Conservation (phyloP, 805 yeast genomes). For the Huiozyma sinensis region DNA sequence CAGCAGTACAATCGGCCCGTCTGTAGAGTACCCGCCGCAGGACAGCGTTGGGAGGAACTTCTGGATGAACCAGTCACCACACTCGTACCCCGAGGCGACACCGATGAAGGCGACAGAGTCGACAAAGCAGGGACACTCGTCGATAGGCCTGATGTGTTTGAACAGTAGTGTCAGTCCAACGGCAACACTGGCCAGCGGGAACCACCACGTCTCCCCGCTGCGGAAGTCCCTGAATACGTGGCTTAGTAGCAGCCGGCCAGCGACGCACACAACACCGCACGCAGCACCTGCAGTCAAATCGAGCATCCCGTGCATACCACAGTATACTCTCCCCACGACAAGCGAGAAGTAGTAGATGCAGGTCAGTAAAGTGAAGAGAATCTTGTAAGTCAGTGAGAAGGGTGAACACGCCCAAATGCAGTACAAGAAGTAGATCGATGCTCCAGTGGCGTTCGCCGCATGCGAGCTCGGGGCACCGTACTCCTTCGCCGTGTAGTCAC, state of each 20-base stretch:
- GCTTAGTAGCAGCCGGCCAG: constrained; percentile 33
- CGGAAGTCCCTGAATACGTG: constrained; percentile 33
- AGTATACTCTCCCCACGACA: constrained; percentile 74
- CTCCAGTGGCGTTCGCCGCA: constrained; percentile 86
- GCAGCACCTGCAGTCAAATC: constrained; percentile 60
- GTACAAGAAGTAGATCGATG: constrained; percentile 41
- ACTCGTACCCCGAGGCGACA: constrained; percentile 69
- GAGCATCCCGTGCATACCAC: constrained; percentile 95
- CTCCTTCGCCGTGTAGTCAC: constrained; percentile 81
- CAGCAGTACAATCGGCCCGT: constrained; percentile 31
- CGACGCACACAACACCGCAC: constrained; percentile 47
- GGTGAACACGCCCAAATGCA: constrained; percentile 9
- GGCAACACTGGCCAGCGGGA: constrained; percentile 31
- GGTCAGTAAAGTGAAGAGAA: constrained; percentile 13
- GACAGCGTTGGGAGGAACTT: constrained; percentile 6
- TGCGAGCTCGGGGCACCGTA: constrained; percentile 95
- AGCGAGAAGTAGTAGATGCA: constrained; percentile 50
- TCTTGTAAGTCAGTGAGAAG: not conserved
- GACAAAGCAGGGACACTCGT: constrained; percentile 92
- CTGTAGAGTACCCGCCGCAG: constrained; percentile 6
- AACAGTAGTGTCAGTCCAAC: constrained; percentile 44
- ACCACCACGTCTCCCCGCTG: constrained; percentile 19
- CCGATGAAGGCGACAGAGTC: constrained; percentile 92
- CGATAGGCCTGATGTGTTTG: constrained; percentile 78
- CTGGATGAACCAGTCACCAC: constrained; percentile 44